A percentile compares a stretch with the other conserved stretches of the same genome.
Evolutionary conservation across 2,329 filamentous ascomycete genomes (phyloP).

Genomic region (Colletotrichum camelliae): DNA sequence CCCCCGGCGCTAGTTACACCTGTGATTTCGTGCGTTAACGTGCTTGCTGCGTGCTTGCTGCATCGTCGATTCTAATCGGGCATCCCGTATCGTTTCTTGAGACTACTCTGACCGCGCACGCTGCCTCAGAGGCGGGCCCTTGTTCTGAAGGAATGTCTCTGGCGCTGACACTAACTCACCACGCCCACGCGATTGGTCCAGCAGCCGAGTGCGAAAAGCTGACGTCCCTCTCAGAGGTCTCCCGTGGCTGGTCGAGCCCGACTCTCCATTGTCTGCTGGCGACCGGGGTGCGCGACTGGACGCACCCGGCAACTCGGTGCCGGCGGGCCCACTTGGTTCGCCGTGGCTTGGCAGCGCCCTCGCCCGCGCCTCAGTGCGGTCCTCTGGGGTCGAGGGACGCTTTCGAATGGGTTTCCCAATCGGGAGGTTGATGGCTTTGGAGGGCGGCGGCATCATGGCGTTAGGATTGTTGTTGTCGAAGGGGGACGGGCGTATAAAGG

Average conservation of each 20-base stretch:
- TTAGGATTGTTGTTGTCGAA: not conserved
- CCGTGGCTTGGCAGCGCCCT: conserved; percentile 15
- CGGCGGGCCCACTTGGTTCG: conserved; percentile 5
- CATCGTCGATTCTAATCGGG: not conserved
- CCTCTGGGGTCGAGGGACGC: not conserved
- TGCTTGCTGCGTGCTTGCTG: not conserved
- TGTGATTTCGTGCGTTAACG: not conserved
- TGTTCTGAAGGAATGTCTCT: not conserved
- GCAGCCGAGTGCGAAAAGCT: conserved; percentile 13
- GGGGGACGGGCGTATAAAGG: not conserved
- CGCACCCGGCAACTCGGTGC: conserved; percentile 11
- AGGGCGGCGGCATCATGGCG: not conserved
- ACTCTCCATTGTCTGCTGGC: not conserved
- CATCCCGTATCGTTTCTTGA: not conserved
- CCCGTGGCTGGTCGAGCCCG: not conserved
- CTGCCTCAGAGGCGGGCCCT: not conserved
- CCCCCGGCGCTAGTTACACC: not conserved
- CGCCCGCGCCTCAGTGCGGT: not conserved
- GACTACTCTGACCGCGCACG: not conserved
- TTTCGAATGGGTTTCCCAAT: conserved; percentile 17
- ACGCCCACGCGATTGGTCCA: not conserved
- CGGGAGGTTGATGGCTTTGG: not conserved
- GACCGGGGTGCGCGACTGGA: not conserved
- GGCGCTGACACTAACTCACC: not conserved
- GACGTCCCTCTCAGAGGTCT: not conserved